Evolutionary conservation across 306 rosid species (phyloP).

Genomic region (Dryas alaskensis): DNA sequence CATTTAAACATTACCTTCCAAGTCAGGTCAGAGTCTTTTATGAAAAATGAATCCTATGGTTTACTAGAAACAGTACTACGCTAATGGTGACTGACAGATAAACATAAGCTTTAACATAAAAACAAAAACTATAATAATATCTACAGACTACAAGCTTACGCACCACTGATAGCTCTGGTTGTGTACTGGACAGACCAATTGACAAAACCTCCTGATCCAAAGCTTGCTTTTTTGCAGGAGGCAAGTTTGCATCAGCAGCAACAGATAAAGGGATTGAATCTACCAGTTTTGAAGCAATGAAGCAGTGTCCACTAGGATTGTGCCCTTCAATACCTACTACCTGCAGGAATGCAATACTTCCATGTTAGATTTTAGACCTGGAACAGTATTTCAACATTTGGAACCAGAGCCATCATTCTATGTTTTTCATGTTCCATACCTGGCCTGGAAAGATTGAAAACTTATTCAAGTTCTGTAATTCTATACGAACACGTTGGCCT

Average conservation of each 20-base stretch:
- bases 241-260: slow-evolving; percentile 45
- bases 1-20: background rate
- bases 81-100: background rate
- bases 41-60: background rate
- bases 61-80: background rate
- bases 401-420: slow-evolving; percentile 16
- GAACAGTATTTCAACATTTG: slow-evolving; percentile 15
- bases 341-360: slow-evolving; percentile 45
- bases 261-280: slow-evolving; percentile 54
- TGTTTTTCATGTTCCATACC: slow-evolving; percentile 42
- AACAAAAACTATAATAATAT: background rate
- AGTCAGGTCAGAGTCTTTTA: background rate
- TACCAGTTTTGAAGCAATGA: slow-evolving; percentile 76
- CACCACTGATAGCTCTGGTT: slow-evolving; percentile 71
- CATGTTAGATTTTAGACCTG: slow-evolving; percentile 20
- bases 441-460: slow-evolving; percentile 96
- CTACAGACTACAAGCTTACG: slow-evolving; percentile 17
- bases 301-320: slow-evolving; percentile 97
- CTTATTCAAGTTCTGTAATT: slow-evolving; percentile 59
- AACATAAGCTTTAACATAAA: background rate
- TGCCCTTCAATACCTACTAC: slow-evolving; percentile 85
- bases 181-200: slow-evolving; percentile 31
- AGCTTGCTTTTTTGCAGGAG: slow-evolving; percentile 75
- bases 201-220: slow-evolving; percentile 53
- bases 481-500: slow-evolving; percentile 88